Evolutionary conservation across 768 basidiomycete genomes (phyloP), one percentile per base, ranked within the genome.

Genomic region (Candolleomyces aberdarensis): DNA sequence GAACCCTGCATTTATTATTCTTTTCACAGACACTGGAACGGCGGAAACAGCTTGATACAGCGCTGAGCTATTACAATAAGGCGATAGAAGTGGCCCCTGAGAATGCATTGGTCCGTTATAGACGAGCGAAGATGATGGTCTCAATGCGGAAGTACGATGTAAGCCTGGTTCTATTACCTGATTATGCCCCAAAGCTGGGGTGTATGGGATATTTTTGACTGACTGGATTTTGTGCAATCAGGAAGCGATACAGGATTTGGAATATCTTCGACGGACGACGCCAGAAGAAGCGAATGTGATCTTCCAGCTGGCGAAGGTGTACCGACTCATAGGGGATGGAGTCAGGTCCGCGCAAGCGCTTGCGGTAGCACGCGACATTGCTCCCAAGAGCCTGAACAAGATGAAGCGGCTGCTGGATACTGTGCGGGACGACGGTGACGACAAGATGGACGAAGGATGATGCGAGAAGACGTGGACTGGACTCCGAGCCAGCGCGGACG

Each of bases 231-330:
- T 49, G 48, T 49, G 53, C 63, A 55, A 58, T 64, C 77, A 97
- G 95, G 79, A 80, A 47, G 96, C 96, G 19, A 83, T 94, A 48
- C 72, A 82, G 62, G 92, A 95, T 72, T 82, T 98, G 70, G 87
- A 94, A 75, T 78, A 80, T 62, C 83, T 99, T 56, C 83, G 88
- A 65, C 86, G 85, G 71, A 78, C 85, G 63, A 92, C 95, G 40
- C 96, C 96, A 7, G 93, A 95, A 70, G 97, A 99, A 78, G 90
- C 95, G 57, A 98, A 98, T 76, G 92, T 98, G 59, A 86, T 96
- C 61, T 97, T 97, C 84, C 89, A 98, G 74, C 85, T 99, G 17
- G 97, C 95, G 29, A 91, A 90, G 76, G 88, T 91, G 61, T 98
- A 97, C 70, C 86, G 92, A 51, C 79, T 91, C 65, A 75, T 91